Base-by-base conservation (phyloP, 805 yeast genomes). In the Kregervanrija fluxuum region DNA sequence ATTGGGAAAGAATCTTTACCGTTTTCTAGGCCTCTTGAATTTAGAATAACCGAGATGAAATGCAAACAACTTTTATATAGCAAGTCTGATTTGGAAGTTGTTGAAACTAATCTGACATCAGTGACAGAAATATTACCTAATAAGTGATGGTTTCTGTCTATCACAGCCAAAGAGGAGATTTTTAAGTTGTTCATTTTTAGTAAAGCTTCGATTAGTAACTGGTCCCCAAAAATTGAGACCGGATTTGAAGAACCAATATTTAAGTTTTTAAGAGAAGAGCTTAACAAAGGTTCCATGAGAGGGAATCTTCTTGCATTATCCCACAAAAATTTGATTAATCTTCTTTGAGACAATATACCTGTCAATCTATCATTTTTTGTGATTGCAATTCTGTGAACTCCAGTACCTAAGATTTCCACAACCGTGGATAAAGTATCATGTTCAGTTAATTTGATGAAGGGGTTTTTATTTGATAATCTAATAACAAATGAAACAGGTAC, bases 1-100 rank as follows among this genome's bases (percentile, higher is more conserved):
- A 93, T 91, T 13, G 99, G 99, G 72, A 84, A 91, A 36, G 95
- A 88, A 68, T 91, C 99, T 64, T 90, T 89, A 42, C 96, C 96
- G 59, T 89, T 90, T 57, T 84, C 95, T 31, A 91, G 73, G 15
- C 99, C 99, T 59, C 96, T 81, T 44, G 82, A 82, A 51, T 85
- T 82, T 51, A 93, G 74, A 48, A 90, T 89, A 50, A 89, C 83
- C 11, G 95, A 80, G 46, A 91, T 79, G 61, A 91, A 91, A 65
- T 85, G 93, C 56, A 88, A 72, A 64, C 96, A 93, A 6, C 93
- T 74, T 61, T 85, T 82, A 57, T 83, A 82, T 46, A 91, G 71
- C 51, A 87, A 70, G 48, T 85, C 89, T 11, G 95, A 84, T 61
- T 90, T 90, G 28, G 95, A 85, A 33, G 95, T 81, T 50, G 84